These are phyloP conservation scores for Begonia fuchsioides DNA, from an alignment of 306 rosid species.

Conservation along the genomic window DNA sequence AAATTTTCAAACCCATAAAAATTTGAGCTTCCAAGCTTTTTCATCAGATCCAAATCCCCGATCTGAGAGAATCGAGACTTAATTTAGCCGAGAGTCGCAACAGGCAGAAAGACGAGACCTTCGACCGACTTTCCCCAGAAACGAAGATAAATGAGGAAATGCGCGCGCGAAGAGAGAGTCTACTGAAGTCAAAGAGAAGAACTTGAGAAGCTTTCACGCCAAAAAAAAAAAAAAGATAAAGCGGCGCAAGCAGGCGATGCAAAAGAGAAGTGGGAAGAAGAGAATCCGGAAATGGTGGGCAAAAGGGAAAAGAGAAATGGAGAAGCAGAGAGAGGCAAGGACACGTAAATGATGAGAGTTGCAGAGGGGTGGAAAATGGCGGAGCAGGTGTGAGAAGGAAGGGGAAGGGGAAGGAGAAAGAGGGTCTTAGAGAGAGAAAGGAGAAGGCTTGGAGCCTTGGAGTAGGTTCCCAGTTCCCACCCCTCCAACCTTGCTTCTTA, in stretches of 20 bases:
- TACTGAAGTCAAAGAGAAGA: slow-evolving; percentile 7
- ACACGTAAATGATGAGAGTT: slow-evolving; percentile 23
- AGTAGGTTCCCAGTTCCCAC: background rate
- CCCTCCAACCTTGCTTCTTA: too few relatives aligned
- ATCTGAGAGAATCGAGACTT: slow-evolving; percentile 14
- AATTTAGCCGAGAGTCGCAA: slow-evolving; percentile 19
- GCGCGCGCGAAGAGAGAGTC: too few relatives aligned
- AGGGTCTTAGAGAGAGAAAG: slow-evolving; percentile 7
- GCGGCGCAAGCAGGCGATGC: slow-evolving; percentile 9
- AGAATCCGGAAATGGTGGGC: too few relatives aligned
- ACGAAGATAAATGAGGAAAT: slow-evolving; percentile 9
- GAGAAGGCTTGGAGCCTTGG: background rate
- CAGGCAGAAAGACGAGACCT: slow-evolving; percentile 7
- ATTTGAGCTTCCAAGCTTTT: slow-evolving; percentile 8
- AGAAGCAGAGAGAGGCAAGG: slow-evolving; percentile 32
- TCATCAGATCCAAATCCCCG: slow-evolving; percentile 38
- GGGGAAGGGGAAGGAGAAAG: slow-evolving; percentile 1
- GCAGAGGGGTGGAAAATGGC: slow-evolving; percentile 31
- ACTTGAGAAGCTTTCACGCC: slow-evolving; percentile 3
- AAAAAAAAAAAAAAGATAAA: background rate
- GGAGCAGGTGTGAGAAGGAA: slow-evolving; percentile 15
- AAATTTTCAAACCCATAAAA: slow-evolving; percentile 20
- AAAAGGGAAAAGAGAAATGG: slow-evolving; percentile 16
- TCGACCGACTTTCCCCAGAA: slow-evolving; percentile 15
- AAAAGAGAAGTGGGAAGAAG: slow-evolving; percentile 13